These are phyloP conservation scores for Ceratocystis eucalypticola DNA, from an alignment of 2,329 filamentous ascomycete species.

Conservation along the genomic window DNA sequence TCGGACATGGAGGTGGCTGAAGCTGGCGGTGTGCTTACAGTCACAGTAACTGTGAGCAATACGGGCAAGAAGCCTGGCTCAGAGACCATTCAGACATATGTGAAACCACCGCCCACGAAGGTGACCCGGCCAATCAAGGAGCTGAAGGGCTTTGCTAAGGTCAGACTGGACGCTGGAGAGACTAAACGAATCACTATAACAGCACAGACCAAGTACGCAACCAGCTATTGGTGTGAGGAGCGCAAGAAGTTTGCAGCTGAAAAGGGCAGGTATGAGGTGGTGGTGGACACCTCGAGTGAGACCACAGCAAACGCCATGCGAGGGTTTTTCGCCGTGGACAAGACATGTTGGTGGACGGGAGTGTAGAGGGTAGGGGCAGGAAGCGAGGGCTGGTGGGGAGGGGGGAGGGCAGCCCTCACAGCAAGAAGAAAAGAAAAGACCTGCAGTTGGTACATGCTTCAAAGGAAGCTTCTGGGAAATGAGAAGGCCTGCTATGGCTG, in stretches of 20 bases:
- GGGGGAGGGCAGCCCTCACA: neutral
- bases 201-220: conserved; percentile 49
- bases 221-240: conserved; percentile 58
- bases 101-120: conserved; percentile 36
- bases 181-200: conserved; percentile 42
- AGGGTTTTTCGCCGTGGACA: conserved; percentile 41
- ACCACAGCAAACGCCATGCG: conserved; percentile 37
- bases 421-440: neutral
- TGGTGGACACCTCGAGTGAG: conserved; percentile 45
- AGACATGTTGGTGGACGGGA: conserved; percentile 56
- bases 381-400: neutral
- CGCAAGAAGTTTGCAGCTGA: conserved; percentile 52
- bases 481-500: no score
- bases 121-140: conserved; percentile 47
- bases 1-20: conserved; percentile 35
- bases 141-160: conserved; percentile 53
- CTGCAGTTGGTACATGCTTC: neutral
- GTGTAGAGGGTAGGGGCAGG: conserved; percentile 29
- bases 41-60: conserved; percentile 45
- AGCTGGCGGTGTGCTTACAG: conserved; percentile 50
- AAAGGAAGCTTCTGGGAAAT: no score
- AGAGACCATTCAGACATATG: conserved; percentile 46
- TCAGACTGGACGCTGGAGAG: conserved; percentile 47
- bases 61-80: conserved; percentile 41
- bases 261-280: conserved; percentile 49